These are phyloP conservation scores for Dalbergia cochinchinensis DNA, from an alignment of 306 rosid genomes.

Conservation along the genomic window DNA sequence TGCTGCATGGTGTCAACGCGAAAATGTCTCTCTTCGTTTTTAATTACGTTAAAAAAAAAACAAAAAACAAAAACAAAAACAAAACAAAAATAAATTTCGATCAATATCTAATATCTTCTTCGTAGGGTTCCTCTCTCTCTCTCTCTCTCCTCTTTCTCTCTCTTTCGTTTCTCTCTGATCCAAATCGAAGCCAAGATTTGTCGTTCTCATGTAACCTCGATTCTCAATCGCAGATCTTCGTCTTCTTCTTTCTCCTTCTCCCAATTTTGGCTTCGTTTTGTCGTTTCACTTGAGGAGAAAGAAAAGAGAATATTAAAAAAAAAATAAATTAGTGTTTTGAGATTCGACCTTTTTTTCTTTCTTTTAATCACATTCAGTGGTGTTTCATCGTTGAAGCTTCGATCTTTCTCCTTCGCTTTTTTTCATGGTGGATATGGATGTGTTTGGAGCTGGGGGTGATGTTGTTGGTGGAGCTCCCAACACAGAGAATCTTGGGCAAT, in stretches of 20 bases:
- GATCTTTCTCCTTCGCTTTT: not conserved
- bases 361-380: conserved; percentile 32
- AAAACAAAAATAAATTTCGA: conserved; percentile 38
- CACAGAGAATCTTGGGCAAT: conserved; percentile 65
- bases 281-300: conserved; percentile 35
- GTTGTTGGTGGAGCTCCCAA: conserved; percentile 68
- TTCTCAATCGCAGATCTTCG: conserved; percentile 57
- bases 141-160: conserved; percentile 35
- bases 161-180: conserved; percentile 46
- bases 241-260: conserved; percentile 34
- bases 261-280: conserved; percentile 30
- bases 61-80: not conserved
- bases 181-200: conserved; percentile 51
- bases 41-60: not conserved
- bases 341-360: conserved; percentile 40
- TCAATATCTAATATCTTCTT: conserved; percentile 62
- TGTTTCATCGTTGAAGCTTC: not conserved
- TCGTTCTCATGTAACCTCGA: conserved; percentile 24
- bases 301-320: conserved; percentile 23
- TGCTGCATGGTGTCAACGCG: not conserved
- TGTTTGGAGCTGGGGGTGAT: conserved; percentile 71
- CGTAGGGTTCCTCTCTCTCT: conserved; percentile 67
- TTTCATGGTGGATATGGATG: conserved; percentile 76
- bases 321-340: conserved; percentile 40
- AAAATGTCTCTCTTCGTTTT: conserved; percentile 1